Evolutionary conservation across 768 basidiomycete species (phyloP).

Genomic region (Amyloporia xantha): DNA sequence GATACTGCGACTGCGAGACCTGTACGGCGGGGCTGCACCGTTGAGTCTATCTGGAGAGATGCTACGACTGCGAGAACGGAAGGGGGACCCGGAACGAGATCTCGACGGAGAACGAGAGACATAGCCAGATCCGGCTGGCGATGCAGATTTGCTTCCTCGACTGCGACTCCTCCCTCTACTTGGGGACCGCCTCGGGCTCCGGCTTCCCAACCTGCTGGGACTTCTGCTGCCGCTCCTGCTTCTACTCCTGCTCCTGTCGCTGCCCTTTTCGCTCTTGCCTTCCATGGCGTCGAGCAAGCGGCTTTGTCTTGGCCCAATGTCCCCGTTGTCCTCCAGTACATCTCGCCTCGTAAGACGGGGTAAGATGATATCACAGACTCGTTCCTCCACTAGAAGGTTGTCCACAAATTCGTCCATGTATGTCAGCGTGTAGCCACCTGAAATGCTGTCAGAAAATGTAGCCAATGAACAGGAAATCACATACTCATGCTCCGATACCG

Average conservation of each 20-base stretch:
- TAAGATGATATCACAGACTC: constrained; percentile 94
- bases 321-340: constrained; percentile 87
- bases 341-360: constrained; percentile 83
- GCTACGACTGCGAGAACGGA: constrained; percentile 52
- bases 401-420: constrained; percentile 93
- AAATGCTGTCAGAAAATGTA: too few species aligned
- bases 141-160: constrained; percentile 26
- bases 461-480: too few species aligned
- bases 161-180: neutral
- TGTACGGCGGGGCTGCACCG: constrained; percentile 13
- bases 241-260: constrained; percentile 33
- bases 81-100: constrained; percentile 31
- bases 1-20: constrained; percentile 32
- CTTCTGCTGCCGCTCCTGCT: constrained; percentile 23
- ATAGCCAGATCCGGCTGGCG: constrained; percentile 49
- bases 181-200: constrained; percentile 11
- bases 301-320: constrained; percentile 80
- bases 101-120: constrained; percentile 58
- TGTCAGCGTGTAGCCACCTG: constrained; percentile 81
- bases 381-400: constrained; percentile 75
- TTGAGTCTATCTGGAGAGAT: constrained; percentile 41
- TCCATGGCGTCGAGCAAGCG: constrained; percentile 86
- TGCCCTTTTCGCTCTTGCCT: constrained; percentile 50
- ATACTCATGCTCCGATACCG: constrained; percentile 73
- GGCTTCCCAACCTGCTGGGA: constrained; percentile 19